Base-by-base conservation (phyloP, 257 asterid species). In the Mentha longifolia region DNA sequence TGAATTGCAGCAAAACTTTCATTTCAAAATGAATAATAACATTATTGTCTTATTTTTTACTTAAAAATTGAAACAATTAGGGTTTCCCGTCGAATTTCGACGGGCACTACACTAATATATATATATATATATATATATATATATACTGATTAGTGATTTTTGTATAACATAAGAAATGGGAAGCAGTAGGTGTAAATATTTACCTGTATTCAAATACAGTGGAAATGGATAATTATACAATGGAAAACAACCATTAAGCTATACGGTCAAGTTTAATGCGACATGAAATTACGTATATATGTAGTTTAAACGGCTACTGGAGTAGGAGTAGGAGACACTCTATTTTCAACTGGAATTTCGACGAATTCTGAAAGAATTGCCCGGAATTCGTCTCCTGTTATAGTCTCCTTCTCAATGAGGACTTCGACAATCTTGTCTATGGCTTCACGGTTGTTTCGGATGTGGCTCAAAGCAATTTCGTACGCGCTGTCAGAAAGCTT, bases 341-440 rank as follows among this genome's bases (percentile, higher is more conserved):
- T 78, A 73, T 88, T 92, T 78, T 92, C 97, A 17, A 28, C 80
- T 9, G 98, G 98, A 55, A 92, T 90, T 77, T 90, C 97, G 0
- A 72, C 86, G 11, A 88, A 92, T 51, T 90, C 97, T 0, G 95
- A 84, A n/a, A 92, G 95, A 65, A 90, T 83, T 13, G 98, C 95
- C 7, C 97, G 87, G 88, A 92, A 92, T 60, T 92, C 98, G 66
- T 92, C 98, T 61, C 98, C 98, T 0, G 79, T 71, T 78, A 92
- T 78, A 2, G 98, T 92, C 85, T 92, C 98, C 83, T 87, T 92
- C 84, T 92, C 97, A 11, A 92, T 66, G 16, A 90, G 93, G 72
- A 90, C 88, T 76, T 92, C 98, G 28, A 92, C 98, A 12, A 90
- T 88, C 86, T 85, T 92, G 71, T 92, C 98, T 25, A 92, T 87